Percentiles rank a stretch among this genome's conserved stretches.
Evolutionary conservation across 2,329 filamentous ascomycete species (phyloP).

Genomic region (Cytospora mali): DNA sequence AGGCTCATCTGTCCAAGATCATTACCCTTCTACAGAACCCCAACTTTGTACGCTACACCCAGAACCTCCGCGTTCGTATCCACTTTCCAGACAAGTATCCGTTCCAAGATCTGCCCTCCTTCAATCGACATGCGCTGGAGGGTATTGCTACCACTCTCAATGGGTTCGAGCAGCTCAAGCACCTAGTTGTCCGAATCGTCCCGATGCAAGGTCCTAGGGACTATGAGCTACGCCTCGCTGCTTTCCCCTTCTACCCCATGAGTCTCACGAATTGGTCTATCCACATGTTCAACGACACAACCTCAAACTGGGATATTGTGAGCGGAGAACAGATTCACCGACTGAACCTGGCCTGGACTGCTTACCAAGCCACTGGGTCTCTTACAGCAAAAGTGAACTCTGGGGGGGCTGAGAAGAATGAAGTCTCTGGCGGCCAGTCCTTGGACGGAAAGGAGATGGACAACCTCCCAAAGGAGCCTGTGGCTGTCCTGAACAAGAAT

Average conservation of each 20-base stretch:
- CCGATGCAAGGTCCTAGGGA: conserved; percentile 16
- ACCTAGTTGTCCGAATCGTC: conserved; percentile 20
- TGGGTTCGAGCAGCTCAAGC: conserved; percentile 9
- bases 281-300: conserved; percentile 14
- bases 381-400: conserved; percentile 7
- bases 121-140: conserved; percentile 23
- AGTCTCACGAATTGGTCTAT: conserved; percentile 23
- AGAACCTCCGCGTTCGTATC: conserved; percentile 21
- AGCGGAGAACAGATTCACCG: neutral
- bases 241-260: conserved; percentile 27
- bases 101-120: conserved; percentile 17
- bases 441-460: neutral
- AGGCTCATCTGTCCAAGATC: conserved; percentile 16
- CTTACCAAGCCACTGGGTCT: conserved; percentile 5
- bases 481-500: neutral
- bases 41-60: conserved; percentile 21
- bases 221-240: conserved; percentile 24
- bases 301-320: conserved; percentile 14
- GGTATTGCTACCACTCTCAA: conserved; percentile 16
- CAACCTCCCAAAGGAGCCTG: neutral
- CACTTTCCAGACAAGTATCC: conserved; percentile 27
- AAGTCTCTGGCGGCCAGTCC: neutral
- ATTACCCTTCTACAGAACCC: conserved; percentile 8
- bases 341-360: conserved; percentile 18
- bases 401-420: neutral